Conservation (phyloP, 768 basidiomycete genomes). For the Suillus occidentalis region DNA sequence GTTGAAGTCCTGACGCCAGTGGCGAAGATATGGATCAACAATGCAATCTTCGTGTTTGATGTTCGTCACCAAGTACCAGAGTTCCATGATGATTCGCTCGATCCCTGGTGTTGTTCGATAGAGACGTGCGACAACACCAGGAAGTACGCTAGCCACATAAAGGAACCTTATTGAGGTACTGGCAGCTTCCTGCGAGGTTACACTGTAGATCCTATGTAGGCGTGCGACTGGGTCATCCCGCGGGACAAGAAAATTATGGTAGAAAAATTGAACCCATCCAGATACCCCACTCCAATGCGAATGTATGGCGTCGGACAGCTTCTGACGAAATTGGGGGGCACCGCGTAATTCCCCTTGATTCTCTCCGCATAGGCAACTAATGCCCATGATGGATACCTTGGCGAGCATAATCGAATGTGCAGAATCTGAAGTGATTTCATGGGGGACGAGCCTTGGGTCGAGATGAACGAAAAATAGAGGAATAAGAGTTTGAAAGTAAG, state of each 20-base stretch:
- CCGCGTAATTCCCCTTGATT: not conserved
- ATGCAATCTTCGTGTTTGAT: not conserved
- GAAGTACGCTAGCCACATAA: slow-evolving; percentile 1
- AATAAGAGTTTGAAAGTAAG: slow-evolving; percentile 1
- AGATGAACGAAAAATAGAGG: slow-evolving; percentile 2
- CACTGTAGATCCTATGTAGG: not conserved
- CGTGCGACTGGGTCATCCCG: not conserved
- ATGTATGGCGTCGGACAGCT: not conserved
- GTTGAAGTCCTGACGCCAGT: slow-evolving; percentile 1
- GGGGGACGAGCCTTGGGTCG: not conserved
- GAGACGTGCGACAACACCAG: not conserved
- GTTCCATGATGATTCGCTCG: slow-evolving; percentile 5
- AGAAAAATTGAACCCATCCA: slow-evolving; percentile 1
- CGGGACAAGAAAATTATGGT: not conserved
- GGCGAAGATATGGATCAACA: slow-evolving; percentile 1
- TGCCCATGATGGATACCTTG: slow-evolving; percentile 1
- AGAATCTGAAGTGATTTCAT: slow-evolving; percentile 1
- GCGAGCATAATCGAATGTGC: slow-evolving; percentile 1
- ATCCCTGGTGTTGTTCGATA: not conserved
- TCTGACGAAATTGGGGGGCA: slow-evolving; percentile 3
- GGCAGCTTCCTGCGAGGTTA: slow-evolving; percentile 1
- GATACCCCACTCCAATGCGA: not conserved
- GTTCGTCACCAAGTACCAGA: not conserved
- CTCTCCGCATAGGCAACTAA: not conserved
- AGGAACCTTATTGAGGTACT: not conserved